Evolutionary conservation across 2,329 filamentous ascomycete species (phyloP).

Genomic region (Dendrostoma leiphaemia): DNA sequence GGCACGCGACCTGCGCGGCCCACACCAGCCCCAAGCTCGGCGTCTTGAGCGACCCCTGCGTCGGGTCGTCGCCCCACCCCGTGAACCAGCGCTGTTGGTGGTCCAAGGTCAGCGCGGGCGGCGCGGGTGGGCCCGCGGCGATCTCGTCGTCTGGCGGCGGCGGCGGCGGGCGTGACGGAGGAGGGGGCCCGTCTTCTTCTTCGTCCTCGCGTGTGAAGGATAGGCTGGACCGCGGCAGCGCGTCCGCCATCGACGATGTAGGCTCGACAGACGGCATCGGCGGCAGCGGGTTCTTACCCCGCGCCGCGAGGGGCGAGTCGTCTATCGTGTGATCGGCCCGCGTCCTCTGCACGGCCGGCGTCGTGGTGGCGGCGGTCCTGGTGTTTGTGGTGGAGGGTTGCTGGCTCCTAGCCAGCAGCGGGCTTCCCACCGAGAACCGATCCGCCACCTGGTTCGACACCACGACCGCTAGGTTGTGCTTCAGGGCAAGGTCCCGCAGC

Average conservation of each 20-base stretch:
- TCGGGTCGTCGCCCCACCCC: constrained; percentile 77
- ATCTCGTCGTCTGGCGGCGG: constrained; percentile 25
- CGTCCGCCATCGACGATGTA: constrained; percentile 38
- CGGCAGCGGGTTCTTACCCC: constrained; percentile 33
- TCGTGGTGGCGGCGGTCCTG: constrained; percentile 20
- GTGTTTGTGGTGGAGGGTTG: constrained; percentile 20
- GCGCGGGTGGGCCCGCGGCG: constrained; percentile 30
- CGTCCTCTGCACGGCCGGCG: neutral
- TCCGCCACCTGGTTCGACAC: constrained; percentile 96
- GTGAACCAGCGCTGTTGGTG: constrained; percentile 96
- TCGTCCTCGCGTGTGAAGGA: constrained; percentile 22
- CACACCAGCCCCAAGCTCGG: constrained; percentile 86
- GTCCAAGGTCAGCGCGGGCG: constrained; percentile 67
- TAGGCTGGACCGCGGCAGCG: constrained; percentile 33
- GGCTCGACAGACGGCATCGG: constrained; percentile 32
- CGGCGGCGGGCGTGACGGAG: constrained; percentile 8
- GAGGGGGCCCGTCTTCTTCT: constrained; percentile 8
- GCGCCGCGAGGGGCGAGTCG: constrained; percentile 46
- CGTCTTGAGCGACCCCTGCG: constrained; percentile 65
- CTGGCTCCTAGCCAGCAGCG: constrained; percentile 21
- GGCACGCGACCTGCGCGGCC: constrained; percentile 83
- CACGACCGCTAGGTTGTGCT: constrained; percentile 77
- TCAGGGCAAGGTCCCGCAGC: constrained; percentile 72
- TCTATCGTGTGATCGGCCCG: neutral
- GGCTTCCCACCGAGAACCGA: constrained; percentile 54